Evolutionary conservation across 371 early-diverging fungal genomes (phyloP).

Genomic region (Lichtheimia ornata): DNA sequence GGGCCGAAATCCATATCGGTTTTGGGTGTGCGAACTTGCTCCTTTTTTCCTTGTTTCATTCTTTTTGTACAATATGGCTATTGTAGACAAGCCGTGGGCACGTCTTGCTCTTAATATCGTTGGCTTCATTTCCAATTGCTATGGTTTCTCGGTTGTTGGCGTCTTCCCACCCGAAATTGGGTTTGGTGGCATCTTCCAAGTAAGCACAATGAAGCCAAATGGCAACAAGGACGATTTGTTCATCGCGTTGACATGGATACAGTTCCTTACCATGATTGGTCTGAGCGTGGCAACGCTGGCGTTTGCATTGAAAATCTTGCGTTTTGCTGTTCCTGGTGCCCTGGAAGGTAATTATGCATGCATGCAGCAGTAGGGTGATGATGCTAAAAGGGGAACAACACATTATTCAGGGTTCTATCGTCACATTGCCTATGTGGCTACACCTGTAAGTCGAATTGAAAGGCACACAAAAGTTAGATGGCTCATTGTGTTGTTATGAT

Average conservation of each 20-base stretch:
- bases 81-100: conserved; percentile 2
- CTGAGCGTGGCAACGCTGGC: conserved; percentile 22
- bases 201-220: neutral
- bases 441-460: conserved; percentile 13
- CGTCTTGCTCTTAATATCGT: conserved; percentile 10
- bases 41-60: too few species aligned
- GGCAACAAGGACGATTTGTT: neutral
- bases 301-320: conserved; percentile 19
- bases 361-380: neutral
- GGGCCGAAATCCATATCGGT: too few species aligned
- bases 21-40: too few species aligned
- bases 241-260: neutral
- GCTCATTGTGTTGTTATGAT: neutral
- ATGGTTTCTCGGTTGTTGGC: conserved; percentile 10
- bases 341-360: conserved; percentile 14
- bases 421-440: conserved; percentile 15
- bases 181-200: conserved; percentile 19
- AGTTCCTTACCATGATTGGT: conserved; percentile 28
- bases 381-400: neutral
- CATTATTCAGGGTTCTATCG: conserved; percentile 8
- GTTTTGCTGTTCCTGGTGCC: conserved; percentile 16
- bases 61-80: too few species aligned
- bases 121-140: conserved; percentile 12
- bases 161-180: conserved; percentile 3
- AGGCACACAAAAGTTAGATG: neutral